Conservation (phyloP, 495 filamentous ascomycete species). For the Podospora anserina region DNA sequence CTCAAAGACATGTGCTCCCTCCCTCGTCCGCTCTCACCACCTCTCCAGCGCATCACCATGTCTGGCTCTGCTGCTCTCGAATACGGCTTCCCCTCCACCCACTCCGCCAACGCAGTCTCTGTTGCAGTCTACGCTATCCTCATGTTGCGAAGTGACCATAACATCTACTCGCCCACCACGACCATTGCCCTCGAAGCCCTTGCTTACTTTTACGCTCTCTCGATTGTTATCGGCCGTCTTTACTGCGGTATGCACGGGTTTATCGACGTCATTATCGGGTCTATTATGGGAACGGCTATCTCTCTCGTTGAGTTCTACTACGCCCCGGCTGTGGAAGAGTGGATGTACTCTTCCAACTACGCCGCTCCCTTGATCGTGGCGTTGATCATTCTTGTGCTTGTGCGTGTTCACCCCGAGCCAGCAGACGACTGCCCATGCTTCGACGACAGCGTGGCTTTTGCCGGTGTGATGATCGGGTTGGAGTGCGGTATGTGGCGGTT, state of each 20-base stretch:
- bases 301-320: constrained; percentile 69
- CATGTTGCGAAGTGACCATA: constrained; percentile 56
- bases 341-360: constrained; percentile 56
- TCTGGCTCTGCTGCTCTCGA: constrained; percentile 91
- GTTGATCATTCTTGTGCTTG: constrained; percentile 64
- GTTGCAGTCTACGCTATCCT: constrained; percentile 81
- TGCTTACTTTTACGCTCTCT: constrained; percentile 80
- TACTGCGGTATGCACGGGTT: constrained; percentile 99
- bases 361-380: constrained; percentile 57
- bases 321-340: constrained; percentile 63
- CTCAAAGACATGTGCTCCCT: constrained; percentile 92
- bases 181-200: constrained; percentile 60
- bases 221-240: constrained; percentile 82
- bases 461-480: constrained; percentile 79
- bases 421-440: constrained; percentile 97
- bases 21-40: constrained; percentile 90
- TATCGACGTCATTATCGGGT: constrained; percentile 80
- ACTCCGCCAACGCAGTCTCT: constrained; percentile 94
- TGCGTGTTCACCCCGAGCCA: constrained; percentile 90
- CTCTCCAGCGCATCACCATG: constrained; percentile 92
- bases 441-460: constrained; percentile 92
- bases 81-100: constrained; percentile 95
- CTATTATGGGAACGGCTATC: constrained; percentile 63
- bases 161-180: constrained; percentile 48
- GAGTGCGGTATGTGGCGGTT: constrained; percentile 81